Base-by-base conservation (phyloP, 2,329 filamentous ascomycete genomes). In the Trichophaea hybrida region DNA sequence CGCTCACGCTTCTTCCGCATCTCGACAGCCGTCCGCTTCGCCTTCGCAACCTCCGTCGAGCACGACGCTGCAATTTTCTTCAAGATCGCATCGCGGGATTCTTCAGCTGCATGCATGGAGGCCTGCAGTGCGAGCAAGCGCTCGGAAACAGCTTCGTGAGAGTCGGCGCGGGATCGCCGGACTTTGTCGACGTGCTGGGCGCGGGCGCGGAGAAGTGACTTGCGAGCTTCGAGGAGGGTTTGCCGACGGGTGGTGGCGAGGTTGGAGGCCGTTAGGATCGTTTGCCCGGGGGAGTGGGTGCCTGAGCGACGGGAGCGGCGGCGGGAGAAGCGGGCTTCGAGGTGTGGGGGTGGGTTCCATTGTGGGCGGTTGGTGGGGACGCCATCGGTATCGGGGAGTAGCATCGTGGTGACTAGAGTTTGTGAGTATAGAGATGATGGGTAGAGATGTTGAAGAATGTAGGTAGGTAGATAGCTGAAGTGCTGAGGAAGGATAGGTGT, bases 141-240 rank as follows among this genome's bases (percentile, higher is more conserved):
- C 15, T 63, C 64, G 7, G 65, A 62, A 34, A 68, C 62, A 15
- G 63, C 63, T 71, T 90, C 86, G 70, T 91, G 86, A 49, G 83
- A 86, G 1, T 79, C 81, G 35, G 75, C 80, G 65, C 84, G 81
- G 17, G 78, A 76, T 1, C 82, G 80, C 55, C 87, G 83, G 13
- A 93, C 87, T 70, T 90, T 88, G 72, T 93, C 87, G 24, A 85
- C 87, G 71, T 93, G 86, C 6, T 85, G 85, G 33, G 87, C 87
- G 59, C 86, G 78, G 71, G 90, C 86, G 58, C 87, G 86, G 15
- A 93, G 77, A 17, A 86, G 80, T 12, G 86, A 86, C 70, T 87
- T 88, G 62, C 87, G 83, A 66, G 85, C 84, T 71, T 90, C 86
- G 63, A 91, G 79, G 60, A 91, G 90, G 13, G 85, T 88, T 53